These are phyloP conservation scores for Warburgia ugandensis DNA, from an alignment of 164 flowering plant species.

Conservation along the genomic window DNA sequence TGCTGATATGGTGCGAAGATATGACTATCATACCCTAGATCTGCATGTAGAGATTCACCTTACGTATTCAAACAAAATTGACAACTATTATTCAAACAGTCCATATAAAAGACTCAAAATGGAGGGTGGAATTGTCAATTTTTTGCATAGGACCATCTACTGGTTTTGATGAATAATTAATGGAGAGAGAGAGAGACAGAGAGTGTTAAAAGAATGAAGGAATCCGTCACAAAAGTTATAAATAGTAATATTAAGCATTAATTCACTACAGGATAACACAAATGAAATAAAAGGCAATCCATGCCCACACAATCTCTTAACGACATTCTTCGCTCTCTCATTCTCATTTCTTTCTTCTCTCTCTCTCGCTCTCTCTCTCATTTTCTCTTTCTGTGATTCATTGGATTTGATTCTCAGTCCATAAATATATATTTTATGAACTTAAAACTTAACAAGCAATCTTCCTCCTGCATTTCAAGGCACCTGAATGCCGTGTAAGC, in stretches of 20 bases:
- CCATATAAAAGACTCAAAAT: background rate
- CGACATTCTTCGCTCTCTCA: background rate
- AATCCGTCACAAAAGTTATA: background rate
- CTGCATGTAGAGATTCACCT: too few species aligned
- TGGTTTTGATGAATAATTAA: background rate
- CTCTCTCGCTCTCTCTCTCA: background rate
- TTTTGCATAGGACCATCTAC: too few species aligned
- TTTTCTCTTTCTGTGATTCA: background rate
- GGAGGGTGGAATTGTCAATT: too few species aligned
- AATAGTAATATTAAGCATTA: background rate
- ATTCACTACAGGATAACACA: background rate
- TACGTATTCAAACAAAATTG: too few species aligned
- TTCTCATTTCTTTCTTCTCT: background rate
- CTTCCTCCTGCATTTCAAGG: slow-evolving; percentile 24
- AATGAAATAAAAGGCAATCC: too few species aligned
- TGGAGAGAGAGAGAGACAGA: background rate
- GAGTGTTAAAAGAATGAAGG: background rate
- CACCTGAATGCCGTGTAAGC: slow-evolving; percentile 35
- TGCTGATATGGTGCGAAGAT: too few species aligned
- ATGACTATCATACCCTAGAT: too few species aligned
- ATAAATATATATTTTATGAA: background rate
- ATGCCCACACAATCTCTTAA: too few species aligned
- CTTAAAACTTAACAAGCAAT: slow-evolving; percentile 21
- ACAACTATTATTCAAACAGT: background rate
- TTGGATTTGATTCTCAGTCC: background rate